phyloP scores from a whole-genome alignment of 306 rosid species.

The Gastrolobium bilobum region DNA sequence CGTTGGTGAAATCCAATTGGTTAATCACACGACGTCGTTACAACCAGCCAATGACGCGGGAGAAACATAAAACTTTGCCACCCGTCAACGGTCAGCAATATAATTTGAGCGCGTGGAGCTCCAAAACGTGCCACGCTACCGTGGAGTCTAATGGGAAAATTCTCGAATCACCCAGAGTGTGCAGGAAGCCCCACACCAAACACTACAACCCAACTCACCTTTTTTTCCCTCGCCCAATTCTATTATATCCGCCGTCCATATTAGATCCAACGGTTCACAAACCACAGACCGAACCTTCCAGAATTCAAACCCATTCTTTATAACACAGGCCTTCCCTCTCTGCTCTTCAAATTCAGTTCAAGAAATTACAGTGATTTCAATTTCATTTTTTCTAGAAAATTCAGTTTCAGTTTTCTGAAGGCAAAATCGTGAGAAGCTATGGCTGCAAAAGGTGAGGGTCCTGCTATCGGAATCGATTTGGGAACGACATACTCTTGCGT shows the following conservation, averaged over 20 bases:
- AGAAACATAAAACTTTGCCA: constrained; percentile 6
- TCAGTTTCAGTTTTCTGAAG: neutral
- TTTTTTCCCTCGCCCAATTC: neutral
- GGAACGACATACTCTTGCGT: constrained; percentile 66
- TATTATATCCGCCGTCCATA: constrained; percentile 28
- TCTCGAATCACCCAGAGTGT: constrained; percentile 63
- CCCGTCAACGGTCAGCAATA: constrained; percentile 29
- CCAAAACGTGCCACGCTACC: constrained; percentile 15
- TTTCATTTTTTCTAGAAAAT: neutral
- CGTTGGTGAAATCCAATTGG: constrained; percentile 22
- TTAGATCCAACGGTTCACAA: constrained; percentile 57
- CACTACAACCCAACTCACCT: too few relatives aligned
- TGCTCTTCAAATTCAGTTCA: neutral
- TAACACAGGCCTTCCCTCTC: neutral
- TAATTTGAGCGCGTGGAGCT: neutral
- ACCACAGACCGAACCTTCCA: constrained; percentile 53
- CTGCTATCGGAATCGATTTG: constrained; percentile 66
- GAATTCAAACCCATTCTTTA: constrained; percentile 45
- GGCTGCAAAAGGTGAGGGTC: constrained; percentile 70
- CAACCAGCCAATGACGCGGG: constrained; percentile 42
- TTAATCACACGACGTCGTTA: neutral
- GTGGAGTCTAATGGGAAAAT: constrained; percentile 38
- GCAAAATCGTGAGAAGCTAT: neutral
- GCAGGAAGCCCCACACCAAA: neutral
- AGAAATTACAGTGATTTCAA: neutral